Evolutionary conservation across 805 yeast genomes (phyloP).

Genomic region (Hemisphaericaspora nanyangensis): DNA sequence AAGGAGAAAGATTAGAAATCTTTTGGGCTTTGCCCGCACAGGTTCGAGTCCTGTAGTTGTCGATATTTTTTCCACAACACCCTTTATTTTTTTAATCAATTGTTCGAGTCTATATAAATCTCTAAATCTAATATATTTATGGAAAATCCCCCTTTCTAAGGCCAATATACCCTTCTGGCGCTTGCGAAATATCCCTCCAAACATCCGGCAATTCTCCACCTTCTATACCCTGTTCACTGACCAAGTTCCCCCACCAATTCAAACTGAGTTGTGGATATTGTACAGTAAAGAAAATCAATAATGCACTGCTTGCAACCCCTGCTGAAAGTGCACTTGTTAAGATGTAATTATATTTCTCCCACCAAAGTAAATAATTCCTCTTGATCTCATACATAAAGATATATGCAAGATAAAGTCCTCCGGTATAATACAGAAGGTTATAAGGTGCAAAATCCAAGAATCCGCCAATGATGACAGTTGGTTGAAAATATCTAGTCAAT

Average conservation of each 20-base stretch:
- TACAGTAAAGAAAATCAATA: slow-evolving; percentile 54
- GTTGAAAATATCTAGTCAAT: slow-evolving; percentile 43
- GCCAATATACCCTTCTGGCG: slow-evolving; percentile 32
- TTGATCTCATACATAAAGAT: slow-evolving; percentile 54
- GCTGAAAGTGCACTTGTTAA: slow-evolving; percentile 55
- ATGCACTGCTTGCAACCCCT: slow-evolving; percentile 60
- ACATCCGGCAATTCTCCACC: slow-evolving; percentile 17
- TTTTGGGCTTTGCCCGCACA: slow-evolving; percentile 63
- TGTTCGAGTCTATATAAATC: background rate
- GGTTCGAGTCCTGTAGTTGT: slow-evolving; percentile 64
- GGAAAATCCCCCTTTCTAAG: slow-evolving; percentile 26
- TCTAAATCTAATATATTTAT: slow-evolving; percentile 8
- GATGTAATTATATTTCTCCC: slow-evolving; percentile 71
- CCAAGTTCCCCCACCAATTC: slow-evolving; percentile 64
- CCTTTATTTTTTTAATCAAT: background rate
- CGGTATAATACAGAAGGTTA: slow-evolving; percentile 50
- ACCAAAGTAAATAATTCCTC: slow-evolving; percentile 50
- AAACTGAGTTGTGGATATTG: slow-evolving; percentile 41
- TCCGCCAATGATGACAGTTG: slow-evolving; percentile 52
- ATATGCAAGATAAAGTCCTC: slow-evolving; percentile 57
- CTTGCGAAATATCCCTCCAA: slow-evolving; percentile 29
- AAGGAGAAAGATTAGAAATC: slow-evolving; percentile 39
- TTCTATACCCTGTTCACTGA: slow-evolving; percentile 33
- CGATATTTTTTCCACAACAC: slow-evolving; percentile 25
- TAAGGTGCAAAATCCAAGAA: slow-evolving; percentile 49